phyloP scores from a whole-genome alignment of 2,329 filamentous ascomycete species.

The Calonectria pseudoturangicola region DNA sequence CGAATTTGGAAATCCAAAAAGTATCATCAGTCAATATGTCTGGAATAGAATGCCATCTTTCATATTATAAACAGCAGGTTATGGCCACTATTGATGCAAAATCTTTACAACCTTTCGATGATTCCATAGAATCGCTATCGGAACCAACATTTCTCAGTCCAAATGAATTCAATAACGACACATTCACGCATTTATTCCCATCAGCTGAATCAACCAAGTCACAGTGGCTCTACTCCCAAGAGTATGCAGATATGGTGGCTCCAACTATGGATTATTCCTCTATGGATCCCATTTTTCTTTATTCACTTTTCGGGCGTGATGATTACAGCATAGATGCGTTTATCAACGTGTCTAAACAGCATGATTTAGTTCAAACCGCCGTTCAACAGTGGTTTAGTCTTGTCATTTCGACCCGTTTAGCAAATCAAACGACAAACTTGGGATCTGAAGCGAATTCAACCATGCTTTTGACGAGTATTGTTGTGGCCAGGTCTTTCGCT shows the following conservation, averaged over 20 bases:
- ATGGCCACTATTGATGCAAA: slow-evolving; percentile 5
- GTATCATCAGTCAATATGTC: too few relatives aligned
- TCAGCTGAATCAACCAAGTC: too few relatives aligned
- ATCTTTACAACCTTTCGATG: neutral
- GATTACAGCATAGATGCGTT: too few relatives aligned
- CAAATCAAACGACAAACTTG: neutral
- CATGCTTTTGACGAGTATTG: neutral
- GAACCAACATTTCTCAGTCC: neutral
- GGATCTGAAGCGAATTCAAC: neutral
- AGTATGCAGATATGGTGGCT: too few relatives aligned
- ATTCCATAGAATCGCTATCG: neutral
- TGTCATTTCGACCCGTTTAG: neutral
- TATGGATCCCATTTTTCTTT: neutral
- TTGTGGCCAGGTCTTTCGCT: slow-evolving; percentile 9
- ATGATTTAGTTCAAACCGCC: too few relatives aligned
- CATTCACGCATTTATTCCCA: too few relatives aligned
- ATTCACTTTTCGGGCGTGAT: neutral
- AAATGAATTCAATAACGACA: neutral
- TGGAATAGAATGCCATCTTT: neutral
- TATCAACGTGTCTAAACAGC: too few relatives aligned
- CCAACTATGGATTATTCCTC: too few relatives aligned
- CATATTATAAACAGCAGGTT: slow-evolving; percentile 26
- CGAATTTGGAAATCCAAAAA: too few relatives aligned
- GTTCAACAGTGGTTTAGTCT: slow-evolving; percentile 1
- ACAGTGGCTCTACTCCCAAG: too few relatives aligned